Percentiles rank a stretch among this genome's conserved stretches.
Evolutionary conservation across 495 filamentous ascomycete species (phyloP).

Genomic region (Annulohypoxylon bovei): DNA sequence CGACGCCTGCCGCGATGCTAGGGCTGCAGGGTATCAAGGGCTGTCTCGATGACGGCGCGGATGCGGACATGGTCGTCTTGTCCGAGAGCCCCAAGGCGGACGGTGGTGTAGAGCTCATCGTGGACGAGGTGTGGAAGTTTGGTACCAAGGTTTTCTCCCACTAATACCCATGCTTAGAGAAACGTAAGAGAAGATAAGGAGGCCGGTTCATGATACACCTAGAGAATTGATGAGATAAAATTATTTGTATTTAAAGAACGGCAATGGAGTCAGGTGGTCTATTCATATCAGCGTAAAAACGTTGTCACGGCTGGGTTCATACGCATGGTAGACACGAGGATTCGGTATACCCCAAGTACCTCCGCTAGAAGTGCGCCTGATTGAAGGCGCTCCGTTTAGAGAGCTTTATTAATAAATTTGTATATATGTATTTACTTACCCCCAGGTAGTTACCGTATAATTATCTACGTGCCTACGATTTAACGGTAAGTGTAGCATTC

Average conservation of each 20-base stretch:
- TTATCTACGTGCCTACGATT: neutral
- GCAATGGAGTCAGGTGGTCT: slow-evolving; percentile 12
- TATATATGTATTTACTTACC: neutral
- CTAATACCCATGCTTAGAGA: neutral
- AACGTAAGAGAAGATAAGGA: slow-evolving; percentile 1
- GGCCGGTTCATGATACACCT: neutral
- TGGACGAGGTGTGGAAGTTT: slow-evolving; percentile 84
- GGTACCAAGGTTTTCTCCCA: slow-evolving; percentile 56
- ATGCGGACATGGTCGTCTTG: slow-evolving; percentile 82
- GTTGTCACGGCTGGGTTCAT: slow-evolving; percentile 6
- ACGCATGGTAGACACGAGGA: neutral
- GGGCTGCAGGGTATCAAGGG: slow-evolving; percentile 75
- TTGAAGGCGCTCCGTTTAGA: neutral
- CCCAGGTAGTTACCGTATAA: neutral
- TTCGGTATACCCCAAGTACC: neutral
- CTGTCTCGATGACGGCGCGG: slow-evolving; percentile 70
- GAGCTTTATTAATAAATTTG: neutral
- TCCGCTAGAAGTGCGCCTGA: neutral
- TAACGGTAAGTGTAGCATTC: slow-evolving; percentile 65
- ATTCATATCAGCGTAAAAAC: slow-evolving; percentile 8
- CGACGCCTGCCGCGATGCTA: slow-evolving; percentile 77
- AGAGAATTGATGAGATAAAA: slow-evolving; percentile 8
- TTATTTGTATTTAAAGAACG: slow-evolving; percentile 16
- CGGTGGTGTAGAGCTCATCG: slow-evolving; percentile 60
- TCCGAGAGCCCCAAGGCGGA: slow-evolving; percentile 61